phyloP scores from a whole-genome alignment of 2,329 filamentous ascomycete genomes.

The Fusarium irregulare region DNA sequence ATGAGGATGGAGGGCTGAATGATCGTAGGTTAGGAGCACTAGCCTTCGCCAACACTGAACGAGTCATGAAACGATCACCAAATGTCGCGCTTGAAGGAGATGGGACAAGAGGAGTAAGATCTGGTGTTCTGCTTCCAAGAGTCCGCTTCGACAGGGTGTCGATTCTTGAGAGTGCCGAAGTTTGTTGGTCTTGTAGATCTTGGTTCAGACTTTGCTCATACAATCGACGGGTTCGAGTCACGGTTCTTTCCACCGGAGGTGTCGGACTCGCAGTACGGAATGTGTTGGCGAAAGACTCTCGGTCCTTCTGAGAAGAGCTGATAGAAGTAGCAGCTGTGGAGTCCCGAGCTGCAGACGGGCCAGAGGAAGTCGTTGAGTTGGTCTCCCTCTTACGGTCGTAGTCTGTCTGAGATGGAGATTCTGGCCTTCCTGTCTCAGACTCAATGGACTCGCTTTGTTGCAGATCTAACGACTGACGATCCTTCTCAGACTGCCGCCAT shows the following conservation, averaged over 20 bases:
- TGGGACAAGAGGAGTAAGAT: slow-evolving; percentile 58
- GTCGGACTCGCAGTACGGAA: slow-evolving; percentile 53
- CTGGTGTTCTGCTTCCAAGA: slow-evolving; percentile 61
- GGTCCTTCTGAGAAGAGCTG: slow-evolving; percentile 75
- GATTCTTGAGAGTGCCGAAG: slow-evolving; percentile 79
- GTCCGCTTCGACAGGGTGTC: slow-evolving; percentile 78
- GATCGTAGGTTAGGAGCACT: slow-evolving; percentile 78
- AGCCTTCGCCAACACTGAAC: slow-evolving; percentile 61
- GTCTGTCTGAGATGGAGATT: slow-evolving; percentile 65
- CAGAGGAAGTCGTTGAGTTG: slow-evolving; percentile 83
- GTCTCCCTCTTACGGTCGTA: slow-evolving; percentile 85
- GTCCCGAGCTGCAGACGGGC: slow-evolving; percentile 73
- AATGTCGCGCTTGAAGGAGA: slow-evolving; percentile 59
- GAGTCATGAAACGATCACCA: slow-evolving; percentile 60
- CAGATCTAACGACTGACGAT: slow-evolving; percentile 55
- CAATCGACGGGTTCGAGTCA: slow-evolving; percentile 77
- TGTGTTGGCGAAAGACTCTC: slow-evolving; percentile 55
- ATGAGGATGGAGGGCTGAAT: slow-evolving; percentile 61
- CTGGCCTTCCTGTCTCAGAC: slow-evolving; percentile 47
- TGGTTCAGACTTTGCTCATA: slow-evolving; percentile 87
- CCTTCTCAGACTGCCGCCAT: slow-evolving; percentile 71
- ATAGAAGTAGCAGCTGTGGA: slow-evolving; percentile 92
- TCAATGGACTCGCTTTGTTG: slow-evolving; percentile 37
- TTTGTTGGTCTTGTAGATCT: slow-evolving; percentile 83
- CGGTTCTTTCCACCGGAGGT: slow-evolving; percentile 69